phyloP scores from a whole-genome alignment of 768 basidiomycete species.

The Paxillus rubicundulus region DNA sequence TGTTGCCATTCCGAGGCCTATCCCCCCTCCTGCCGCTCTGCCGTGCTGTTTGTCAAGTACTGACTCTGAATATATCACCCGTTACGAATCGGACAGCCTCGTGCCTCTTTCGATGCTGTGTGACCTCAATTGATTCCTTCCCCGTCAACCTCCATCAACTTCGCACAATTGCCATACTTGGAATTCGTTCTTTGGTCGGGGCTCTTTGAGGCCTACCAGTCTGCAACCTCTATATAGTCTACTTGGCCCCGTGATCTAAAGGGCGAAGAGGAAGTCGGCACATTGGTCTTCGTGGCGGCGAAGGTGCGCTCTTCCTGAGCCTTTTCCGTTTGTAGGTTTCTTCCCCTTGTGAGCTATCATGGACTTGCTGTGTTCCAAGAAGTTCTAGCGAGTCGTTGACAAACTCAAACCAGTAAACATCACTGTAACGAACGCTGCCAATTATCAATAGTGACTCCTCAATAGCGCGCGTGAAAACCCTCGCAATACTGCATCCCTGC shows the following conservation, averaged over 20 bases:
- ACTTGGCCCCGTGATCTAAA: not conserved
- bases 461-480: not conserved
- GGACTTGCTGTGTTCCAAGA: not conserved
- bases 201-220: not conserved
- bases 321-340: not conserved
- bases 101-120: conserved; percentile 10
- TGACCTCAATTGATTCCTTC: not conserved
- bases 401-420: not conserved
- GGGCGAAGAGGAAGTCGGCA: not conserved
- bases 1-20: not conserved
- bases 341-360: not conserved
- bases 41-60: not conserved
- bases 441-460: not conserved
- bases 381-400: not conserved
- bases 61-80: not conserved
- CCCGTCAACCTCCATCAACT: not conserved
- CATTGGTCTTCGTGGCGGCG: too few species aligned
- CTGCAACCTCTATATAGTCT: conserved; percentile 1
- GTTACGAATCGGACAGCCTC: not conserved
- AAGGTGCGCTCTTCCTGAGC: not conserved
- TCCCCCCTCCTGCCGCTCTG: not conserved
- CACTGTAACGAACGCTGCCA: not conserved
- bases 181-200: not conserved
- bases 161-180: conserved; percentile 10
- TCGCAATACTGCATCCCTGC: not conserved